Conservation (phyloP, 129 eudicot genomes). For the Apium graveolens region DNA sequence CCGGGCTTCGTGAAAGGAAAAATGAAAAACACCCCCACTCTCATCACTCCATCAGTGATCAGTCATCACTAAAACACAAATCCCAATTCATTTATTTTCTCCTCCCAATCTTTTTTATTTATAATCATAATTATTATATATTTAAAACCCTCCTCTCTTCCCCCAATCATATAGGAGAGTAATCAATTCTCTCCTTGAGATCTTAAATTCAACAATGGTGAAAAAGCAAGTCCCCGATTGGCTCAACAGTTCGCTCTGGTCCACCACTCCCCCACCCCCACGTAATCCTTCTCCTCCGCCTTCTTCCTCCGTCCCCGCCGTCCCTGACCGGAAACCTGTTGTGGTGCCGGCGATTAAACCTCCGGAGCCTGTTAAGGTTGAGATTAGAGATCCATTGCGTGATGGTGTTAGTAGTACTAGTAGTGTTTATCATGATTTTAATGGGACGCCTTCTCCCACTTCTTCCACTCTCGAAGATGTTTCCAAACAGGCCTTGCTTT, state of each 20-base stretch:
- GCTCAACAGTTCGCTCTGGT: conserved; percentile 95
- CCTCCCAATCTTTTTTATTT: too few species aligned
- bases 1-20: neutral
- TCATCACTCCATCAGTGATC: neutral
- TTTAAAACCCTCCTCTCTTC: neutral
- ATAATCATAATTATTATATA: too few species aligned
- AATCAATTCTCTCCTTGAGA: neutral
- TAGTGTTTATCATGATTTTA: conserved; percentile 13
- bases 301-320: conserved; percentile 18
- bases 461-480: conserved; percentile 39
- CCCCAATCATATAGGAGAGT: neutral
- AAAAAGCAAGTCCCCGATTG: conserved; percentile 87
- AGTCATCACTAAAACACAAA: neutral
- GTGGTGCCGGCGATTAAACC: conserved; percentile 16
- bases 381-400: conserved; percentile 57
- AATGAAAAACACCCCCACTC: neutral
- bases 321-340: conserved; percentile 20
- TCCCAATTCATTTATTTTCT: neutral
- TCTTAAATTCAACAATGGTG: conserved; percentile 29
- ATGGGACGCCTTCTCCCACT: conserved; percentile 24
- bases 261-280: conserved; percentile 31
- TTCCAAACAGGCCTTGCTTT: conserved; percentile 70
- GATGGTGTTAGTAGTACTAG: neutral
- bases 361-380: conserved; percentile 32
- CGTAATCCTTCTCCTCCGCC: conserved; percentile 16